A percentile compares a stretch with the other conserved stretches of the same genome.
Evolutionary conservation across 257 asterid genomes (phyloP).

Genomic region (Nicotiana sylvestris): DNA sequence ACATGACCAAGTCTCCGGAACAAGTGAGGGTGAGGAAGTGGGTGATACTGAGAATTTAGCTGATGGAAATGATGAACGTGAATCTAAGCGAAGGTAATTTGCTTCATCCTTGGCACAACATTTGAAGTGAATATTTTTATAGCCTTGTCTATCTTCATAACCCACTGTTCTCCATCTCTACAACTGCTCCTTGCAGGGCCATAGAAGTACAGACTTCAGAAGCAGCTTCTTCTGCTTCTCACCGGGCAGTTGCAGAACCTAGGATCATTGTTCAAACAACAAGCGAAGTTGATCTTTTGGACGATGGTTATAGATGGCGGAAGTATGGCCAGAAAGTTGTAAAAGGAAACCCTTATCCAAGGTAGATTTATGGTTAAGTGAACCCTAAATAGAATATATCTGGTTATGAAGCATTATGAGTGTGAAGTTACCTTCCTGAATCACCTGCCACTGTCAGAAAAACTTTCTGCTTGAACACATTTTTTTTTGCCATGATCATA

Average conservation of each 20-base stretch:
- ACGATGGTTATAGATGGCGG: conserved; percentile 91
- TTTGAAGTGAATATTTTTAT: not conserved
- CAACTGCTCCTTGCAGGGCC: conserved; percentile 37
- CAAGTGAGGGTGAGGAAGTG: conserved; percentile 65
- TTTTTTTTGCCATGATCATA: not conserved
- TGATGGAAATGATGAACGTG: conserved; percentile 61
- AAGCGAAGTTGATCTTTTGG: conserved; percentile 84
- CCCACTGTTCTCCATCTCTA: not conserved
- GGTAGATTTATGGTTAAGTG: conserved; percentile 31
- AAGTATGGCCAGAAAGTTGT: conserved; percentile 95
- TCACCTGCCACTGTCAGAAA: not conserved
- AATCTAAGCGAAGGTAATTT: conserved; percentile 65
- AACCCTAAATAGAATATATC: not conserved
- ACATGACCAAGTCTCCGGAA: conserved; percentile 51
- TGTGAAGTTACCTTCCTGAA: not conserved
- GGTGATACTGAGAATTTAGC: conserved; percentile 40
- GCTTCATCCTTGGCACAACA: not conserved
- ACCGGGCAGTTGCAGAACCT: conserved; percentile 81
- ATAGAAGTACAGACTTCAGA: conserved; percentile 49
- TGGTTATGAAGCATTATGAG: no score
- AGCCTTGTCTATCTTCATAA: not conserved
- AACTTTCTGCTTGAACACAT: not conserved
- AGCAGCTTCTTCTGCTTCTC: conserved; percentile 39
- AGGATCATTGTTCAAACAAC: conserved; percentile 84
- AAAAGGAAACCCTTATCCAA: conserved; percentile 89